Evolutionary conservation across 495 filamentous ascomycete species (phyloP), one percentile per base, ranked within the genome.

Genomic region (Podospora pseudoanserina): DNA sequence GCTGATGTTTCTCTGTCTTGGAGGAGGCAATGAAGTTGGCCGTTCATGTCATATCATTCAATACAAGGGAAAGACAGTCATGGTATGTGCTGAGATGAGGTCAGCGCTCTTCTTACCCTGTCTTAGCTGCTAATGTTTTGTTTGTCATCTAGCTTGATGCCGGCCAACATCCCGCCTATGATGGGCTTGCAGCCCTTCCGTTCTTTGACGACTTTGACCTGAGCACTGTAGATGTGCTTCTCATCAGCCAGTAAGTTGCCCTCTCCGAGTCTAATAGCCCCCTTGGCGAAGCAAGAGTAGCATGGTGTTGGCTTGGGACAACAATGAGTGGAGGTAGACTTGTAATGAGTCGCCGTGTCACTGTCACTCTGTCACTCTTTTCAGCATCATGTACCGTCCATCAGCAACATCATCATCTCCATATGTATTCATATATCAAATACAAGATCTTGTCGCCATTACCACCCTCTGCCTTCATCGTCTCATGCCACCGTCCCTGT

Each of bases 131-230:
- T 59, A 34, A 61, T 27, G 30, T 58, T 26, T 23, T n/a, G 7
- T 7, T 1, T 65, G 53, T 28, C 23, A n/a, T 71, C 69, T 73
- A 96, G 92, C 91, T 99, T 63, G 95, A 99, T 83, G 95, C 95
- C 56, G 95, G 95, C 16, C 92, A 96, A 79, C 95, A 98, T 73
- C 93, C 95, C 55, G 95, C 92, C n/a, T 97, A 97, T 76, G 94
- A 97, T 70, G 95, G 95, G 7, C 89, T 97, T 63, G 91, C 93
- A 18, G 90, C 92, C 53, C 87, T 99, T 9, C 95, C 95, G 0
- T 99, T 97, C 83, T 99, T 97, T 76, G 95, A 99, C 76, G 94
- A 99, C 74, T 99, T 97, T 76, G 95, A 99, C 76, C 82, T 99
- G 39, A 97, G 95, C 78, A 96, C 91, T 5, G 94, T 99, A 55